Conservation (phyloP, 2,329 filamentous ascomycete genomes). For the Cladorrhinum sp. region DNA sequence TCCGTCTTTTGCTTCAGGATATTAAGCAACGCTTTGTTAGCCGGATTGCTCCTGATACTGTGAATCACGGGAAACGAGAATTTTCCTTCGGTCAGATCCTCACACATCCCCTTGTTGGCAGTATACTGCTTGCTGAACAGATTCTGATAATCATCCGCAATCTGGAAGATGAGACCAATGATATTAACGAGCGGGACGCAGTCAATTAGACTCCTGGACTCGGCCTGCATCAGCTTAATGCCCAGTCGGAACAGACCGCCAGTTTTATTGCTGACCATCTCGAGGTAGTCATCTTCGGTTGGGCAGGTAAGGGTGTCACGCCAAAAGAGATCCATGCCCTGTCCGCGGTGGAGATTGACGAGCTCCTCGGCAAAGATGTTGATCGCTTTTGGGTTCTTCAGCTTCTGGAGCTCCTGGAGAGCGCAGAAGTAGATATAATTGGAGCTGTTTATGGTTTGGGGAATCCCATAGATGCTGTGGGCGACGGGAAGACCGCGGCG, state of each 20-base stretch:
- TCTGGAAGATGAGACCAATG: conserved; percentile 84
- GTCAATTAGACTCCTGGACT: conserved; percentile 57
- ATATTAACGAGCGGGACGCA: conserved; percentile 82
- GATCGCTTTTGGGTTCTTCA: conserved; percentile 67
- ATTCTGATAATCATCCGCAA: conserved; percentile 92
- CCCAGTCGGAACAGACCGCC: conserved; percentile 81
- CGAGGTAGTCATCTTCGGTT: conserved; percentile 84
- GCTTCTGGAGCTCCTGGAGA: conserved; percentile 68
- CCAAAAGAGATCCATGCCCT: conserved; percentile 92
- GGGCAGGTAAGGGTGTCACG: conserved; percentile 80
- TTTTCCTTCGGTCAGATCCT: conserved; percentile 95
- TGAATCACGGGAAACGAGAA: conserved; percentile 96
- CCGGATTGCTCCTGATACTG: conserved; percentile 73
- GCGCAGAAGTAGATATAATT: conserved; percentile 88
- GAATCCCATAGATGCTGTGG: conserved; percentile 78
- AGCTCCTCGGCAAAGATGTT: conserved; percentile 78
- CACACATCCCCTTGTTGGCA: conserved; percentile 87
- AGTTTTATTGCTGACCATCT: conserved; percentile 91
- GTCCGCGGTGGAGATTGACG: conserved; percentile 78
- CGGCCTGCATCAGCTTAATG: conserved; percentile 84
- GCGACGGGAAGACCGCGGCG: conserved; percentile 79
- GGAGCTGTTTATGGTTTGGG: conserved; percentile 86
- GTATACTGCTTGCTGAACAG: conserved; percentile 72
- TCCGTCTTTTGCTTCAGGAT: conserved; percentile 87
- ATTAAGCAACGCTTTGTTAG: conserved; percentile 78